Evolutionary conservation across 1,139 yeast species (phyloP), one percentile per base, ranked within the genome.

Genomic region (Kurtzmaniella natalensis): DNA sequence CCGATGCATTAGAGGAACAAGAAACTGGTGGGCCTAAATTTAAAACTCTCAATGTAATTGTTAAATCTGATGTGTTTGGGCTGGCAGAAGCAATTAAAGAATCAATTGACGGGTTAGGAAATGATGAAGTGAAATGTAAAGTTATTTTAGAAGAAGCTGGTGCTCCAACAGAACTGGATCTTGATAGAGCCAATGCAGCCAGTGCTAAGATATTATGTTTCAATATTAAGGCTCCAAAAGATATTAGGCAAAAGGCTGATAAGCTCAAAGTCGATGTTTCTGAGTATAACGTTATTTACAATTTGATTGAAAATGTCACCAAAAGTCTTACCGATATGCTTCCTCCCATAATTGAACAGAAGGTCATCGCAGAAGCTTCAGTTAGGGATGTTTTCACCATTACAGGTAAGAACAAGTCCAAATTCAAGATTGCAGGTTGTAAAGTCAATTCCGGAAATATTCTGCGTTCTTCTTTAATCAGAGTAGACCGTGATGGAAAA

Each of bases 61-160:
- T 94, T 32, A 87, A 86, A 52, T 83, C 95, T 0, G 99, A 94
- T 57, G 97, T 92, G 1, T 81, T 82, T 48, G 81, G 81, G 1
- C 74, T 80, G 1, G 78, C 78, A 0, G 81, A 76, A 48, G 81
- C 81, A 8, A 67, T 69, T 36, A 73, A 68, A 25, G 96, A 89
- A 52, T 80, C 94, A 46, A 77, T 94, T 33, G 71, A 72, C 42
- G 81, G 81, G 5, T 61, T 92, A 17, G 97, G 97, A 3, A 89
- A 92, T 55, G 85, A 82, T 2, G 95, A 85, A 50, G 92, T 92
- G 9, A 65, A 68, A 39, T 76, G 92, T 4, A 61, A 70, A 14
- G 80, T 92, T 2, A 57, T 92, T 4, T 76, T 76, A 31, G 72
- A 80, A 33, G 89, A 81, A 25, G 96, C 92, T 2, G 98, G 98